These are phyloP conservation scores for Cladorrhinum samala DNA, from an alignment of 495 filamentous ascomycete species.

Conservation along the genomic window DNA sequence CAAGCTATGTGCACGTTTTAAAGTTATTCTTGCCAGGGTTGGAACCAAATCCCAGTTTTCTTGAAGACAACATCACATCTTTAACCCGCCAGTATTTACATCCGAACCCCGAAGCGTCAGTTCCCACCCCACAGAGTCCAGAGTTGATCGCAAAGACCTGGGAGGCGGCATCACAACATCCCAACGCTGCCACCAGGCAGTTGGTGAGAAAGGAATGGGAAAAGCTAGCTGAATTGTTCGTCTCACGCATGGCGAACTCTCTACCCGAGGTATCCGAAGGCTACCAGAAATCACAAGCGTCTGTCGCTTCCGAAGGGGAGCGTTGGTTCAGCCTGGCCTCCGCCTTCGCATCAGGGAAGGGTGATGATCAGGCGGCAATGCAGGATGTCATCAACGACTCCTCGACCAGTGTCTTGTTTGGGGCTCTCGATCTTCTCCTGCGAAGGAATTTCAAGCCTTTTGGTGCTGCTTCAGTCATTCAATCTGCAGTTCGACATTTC, in stretches of 20 bases:
- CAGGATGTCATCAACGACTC: conserved; percentile 3
- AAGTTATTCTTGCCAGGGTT: conserved; percentile 41
- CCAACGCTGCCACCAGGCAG: conserved; percentile 12
- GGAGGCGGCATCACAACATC: conserved; percentile 17
- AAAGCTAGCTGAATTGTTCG: conserved; percentile 46
- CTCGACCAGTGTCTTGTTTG: conserved; percentile 26
- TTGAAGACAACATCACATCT: conserved; percentile 35
- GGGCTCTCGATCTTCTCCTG: conserved; percentile 27
- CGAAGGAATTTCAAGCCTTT: conserved; percentile 76
- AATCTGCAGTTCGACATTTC: conserved; percentile 33
- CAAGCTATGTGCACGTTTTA: conserved; percentile 58
- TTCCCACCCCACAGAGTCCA: conserved; percentile 27
- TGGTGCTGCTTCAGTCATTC: conserved; percentile 62
- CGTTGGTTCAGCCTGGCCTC: conserved; percentile 58
- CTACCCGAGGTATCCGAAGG: conserved; percentile 73
- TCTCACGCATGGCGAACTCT: conserved; percentile 60
- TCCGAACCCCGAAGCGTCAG: conserved; percentile 29
- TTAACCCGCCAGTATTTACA: conserved; percentile 36
- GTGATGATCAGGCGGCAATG: conserved; percentile 1
- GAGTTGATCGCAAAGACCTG: conserved; percentile 29
- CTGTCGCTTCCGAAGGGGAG: conserved; percentile 51
- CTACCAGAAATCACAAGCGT: conserved; percentile 62
- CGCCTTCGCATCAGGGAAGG: conserved; percentile 23
- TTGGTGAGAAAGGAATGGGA: conserved; percentile 41
- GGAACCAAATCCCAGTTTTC: conserved; percentile 31